Evolutionary conservation across 2,329 filamentous ascomycete genomes (phyloP), one percentile per base, ranked within the genome.

Genomic region (Ascochyta rabiei): DNA sequence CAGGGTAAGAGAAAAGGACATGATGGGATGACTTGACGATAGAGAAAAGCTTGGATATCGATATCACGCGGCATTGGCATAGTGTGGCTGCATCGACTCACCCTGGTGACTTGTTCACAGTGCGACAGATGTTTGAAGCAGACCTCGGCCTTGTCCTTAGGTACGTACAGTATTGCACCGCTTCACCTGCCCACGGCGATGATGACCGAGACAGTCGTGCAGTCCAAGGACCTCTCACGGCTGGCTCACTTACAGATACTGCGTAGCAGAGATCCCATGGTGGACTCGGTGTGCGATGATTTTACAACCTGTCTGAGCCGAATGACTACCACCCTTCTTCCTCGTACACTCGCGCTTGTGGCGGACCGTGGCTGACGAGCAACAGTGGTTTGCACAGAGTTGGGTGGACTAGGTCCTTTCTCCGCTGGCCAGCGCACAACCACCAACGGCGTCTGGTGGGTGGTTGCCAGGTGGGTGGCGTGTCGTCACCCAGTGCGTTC

Each of bases 21-120:
- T 38, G 51, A 62, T 43, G 48, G 48, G 56, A 63, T 53, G 57
- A 61, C 50, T 41, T 52, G 19, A 57, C 21, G 53, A 60, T 64
- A 64, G 62, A 63, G 28, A 62, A 63, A 65, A 65, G 54, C 55
- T 61, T 56, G 46, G 55, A n/a, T 44, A 61, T 59, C 16, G 53
- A 43, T 31, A 45, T 47, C 35, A 46, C 24, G 33, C 31, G 46
- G 46, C 52, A 55, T 40, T 55, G 16, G 35, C 46, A 42, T 35
- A 23, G 10, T 21, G 34, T 41, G 41, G 46, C 46, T 47, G 34
- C 45, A 15, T 35, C 44, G 15, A 50, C 15, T 3, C 19, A 18
- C 9, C 31, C 18, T 12, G 6, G 35, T 47, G 37, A 45, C 18
- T 10, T 33, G 31, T 37, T 18, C 35, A 28, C 30, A 28, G 28